Evolutionary conservation across 352 stramenopile species (phyloP).

Genomic region (Peronospora farinosa): DNA sequence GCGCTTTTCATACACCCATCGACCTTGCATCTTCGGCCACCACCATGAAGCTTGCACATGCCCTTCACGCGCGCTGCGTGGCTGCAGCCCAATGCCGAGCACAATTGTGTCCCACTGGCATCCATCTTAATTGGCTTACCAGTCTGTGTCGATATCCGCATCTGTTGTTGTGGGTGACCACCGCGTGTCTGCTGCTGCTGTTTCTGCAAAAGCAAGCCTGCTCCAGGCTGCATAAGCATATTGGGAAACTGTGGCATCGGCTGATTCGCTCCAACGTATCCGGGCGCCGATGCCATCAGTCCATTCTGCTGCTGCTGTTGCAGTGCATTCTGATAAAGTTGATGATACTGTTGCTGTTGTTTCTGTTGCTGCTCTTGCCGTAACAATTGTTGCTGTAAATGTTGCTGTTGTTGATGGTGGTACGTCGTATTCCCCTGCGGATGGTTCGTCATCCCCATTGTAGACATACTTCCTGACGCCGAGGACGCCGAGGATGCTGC

Average conservation of each 20-base stretch:
- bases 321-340: constrained; percentile 55
- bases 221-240: constrained; percentile 61
- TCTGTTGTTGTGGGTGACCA: constrained; percentile 27
- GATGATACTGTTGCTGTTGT: constrained; percentile 47
- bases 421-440: constrained; percentile 37
- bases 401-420: constrained; percentile 36
- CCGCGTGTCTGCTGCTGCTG: constrained; percentile 34
- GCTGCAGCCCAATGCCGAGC: constrained; percentile 71
- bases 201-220: constrained; percentile 34
- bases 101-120: constrained; percentile 51
- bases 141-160: constrained; percentile 40
- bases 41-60: constrained; percentile 84
- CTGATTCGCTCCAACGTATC: constrained; percentile 30
- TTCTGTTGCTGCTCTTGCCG: constrained; percentile 54
- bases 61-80: constrained; percentile 72
- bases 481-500: constrained; percentile 9
- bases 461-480: constrained; percentile 13
- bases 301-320: constrained; percentile 37
- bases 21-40: constrained; percentile 75
- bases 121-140: constrained; percentile 57
- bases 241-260: constrained; percentile 41
- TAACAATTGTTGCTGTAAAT: constrained; percentile 50
- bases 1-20: constrained; percentile 86
- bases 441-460: constrained; percentile 34
- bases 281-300: constrained; percentile 35